Evolutionary conservation across 163 green algal species (phyloP), one percentile per base, ranked within the genome.

Genomic region (Coccomyxa subellipsoidea): DNA sequence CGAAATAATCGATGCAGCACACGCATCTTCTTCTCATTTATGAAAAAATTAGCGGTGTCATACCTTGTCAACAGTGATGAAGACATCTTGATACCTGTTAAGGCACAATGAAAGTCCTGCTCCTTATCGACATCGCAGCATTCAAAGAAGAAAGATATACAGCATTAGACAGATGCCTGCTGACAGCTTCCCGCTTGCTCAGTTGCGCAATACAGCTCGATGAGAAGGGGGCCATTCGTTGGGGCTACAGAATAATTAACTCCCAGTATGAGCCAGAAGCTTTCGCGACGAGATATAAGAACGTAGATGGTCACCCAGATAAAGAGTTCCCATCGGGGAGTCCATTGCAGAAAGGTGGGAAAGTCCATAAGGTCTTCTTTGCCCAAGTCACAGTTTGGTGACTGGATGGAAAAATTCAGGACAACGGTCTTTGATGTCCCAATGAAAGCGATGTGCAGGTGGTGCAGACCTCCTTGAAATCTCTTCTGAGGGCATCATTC

Each of bases 231-330:
- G 23, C 47, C n/a, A 73, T 36, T 35, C 66, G 66, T 35, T 73
- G 66, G 66, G 66, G 66, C n/a, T 73, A 73, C 66, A 73, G n/a
- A n/a, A 73, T 73, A 1, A 73, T 73, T 18, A 34, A 73, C 66
- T 73, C 66, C 21, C 66, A 34, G n/a, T 73, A 4, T 34, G 66
- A 73, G 66, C 66, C 66, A 36, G 29, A 73, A 4, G 21, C 66
- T 34, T 73, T 73, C 27, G 66, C 27, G 1, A 73, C 66, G 1
- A 23, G 8, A 36, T 73, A 73, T 7, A 73, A 73, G 27, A 73
- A 34, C 32, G 66, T 73, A 12, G 66, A 18, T 36, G 66, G 66
- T 3, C 32, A 73, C 32, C 21, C 18, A 10, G 66, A 73, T 34
- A 23, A 32, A n/a, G 66, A 73, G 27, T 27, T 34, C 32, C 7